Evolutionary conservation across 1,284 basidiomycete species (phyloP), one percentile per base, ranked within the genome.

Genomic region (Rhodotorula sp.): DNA sequence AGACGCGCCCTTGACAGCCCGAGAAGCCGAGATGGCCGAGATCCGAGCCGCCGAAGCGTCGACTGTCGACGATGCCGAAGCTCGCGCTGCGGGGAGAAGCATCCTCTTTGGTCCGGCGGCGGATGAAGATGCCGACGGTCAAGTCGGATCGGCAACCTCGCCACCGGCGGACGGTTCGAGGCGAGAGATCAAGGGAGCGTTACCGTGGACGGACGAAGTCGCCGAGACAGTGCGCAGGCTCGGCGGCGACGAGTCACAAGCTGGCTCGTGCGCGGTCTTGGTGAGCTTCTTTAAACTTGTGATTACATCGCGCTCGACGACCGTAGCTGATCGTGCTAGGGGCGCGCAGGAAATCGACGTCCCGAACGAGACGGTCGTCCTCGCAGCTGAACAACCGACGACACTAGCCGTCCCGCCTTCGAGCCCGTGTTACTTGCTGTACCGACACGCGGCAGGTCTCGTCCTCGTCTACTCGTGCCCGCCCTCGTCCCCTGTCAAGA

Each of bases 391-490:
- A 10, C 71, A 72, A 45, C 73, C 74, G 0, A 10, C 55, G 1
- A 24, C 26, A 6, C 67, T 75, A n/a, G 33, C 64, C 6, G 59
- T 74, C 1, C 72, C 70, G 1, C 2, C 53, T 5, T 54, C 60
- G 7, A 54, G 53, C 10, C 74, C 74, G 1, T 66, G 59, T 26
- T 75, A 71, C 60, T 46, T 67, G 37, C 65, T 75, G 64, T 69
- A 66, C 58, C 55, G 54, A 4, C 74, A 74, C 55, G 7, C 64
- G 0, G 56, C 57, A 3, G 72, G 70, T 4, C 42, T 71, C 49
- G 88, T 91, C 53, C 93, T 92, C 80, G 89, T 95, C 70, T 95
- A 95, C 81, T 89, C 89, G 48, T 95, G 93, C 79, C 93, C 93
- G 0, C 85, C 87, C 2, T 79, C 82, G 18, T 91, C 89, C 2